A percentile compares a stretch with the other conserved stretches of the same genome.
Evolutionary conservation across 441 rosid genomes (phyloP).

Genomic region (Cnidoscolus chayamansa): DNA sequence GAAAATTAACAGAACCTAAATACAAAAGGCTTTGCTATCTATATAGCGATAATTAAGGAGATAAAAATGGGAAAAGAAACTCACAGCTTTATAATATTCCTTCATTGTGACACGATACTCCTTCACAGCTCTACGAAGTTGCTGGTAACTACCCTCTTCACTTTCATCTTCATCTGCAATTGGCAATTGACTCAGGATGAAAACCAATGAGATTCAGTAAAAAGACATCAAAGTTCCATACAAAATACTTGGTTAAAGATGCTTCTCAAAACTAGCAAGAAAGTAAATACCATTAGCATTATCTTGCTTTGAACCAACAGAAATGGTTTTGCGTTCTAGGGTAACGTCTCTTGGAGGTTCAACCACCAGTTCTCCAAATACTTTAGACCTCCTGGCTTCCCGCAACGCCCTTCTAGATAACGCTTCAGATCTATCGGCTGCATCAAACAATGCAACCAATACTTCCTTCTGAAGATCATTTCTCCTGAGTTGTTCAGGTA

Average conservation of each 20-base stretch:
- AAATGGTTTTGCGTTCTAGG: slow-evolving; percentile 23
- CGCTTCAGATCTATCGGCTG: slow-evolving; percentile 32
- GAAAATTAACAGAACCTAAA: background rate
- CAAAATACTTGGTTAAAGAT: slow-evolving; percentile 12
- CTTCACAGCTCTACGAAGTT: slow-evolving; percentile 52
- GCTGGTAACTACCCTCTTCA: slow-evolving; percentile 44
- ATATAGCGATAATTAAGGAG: background rate
- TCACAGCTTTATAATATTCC: slow-evolving; percentile 51
- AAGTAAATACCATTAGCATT: slow-evolving; percentile 28
- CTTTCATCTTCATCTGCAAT: slow-evolving; percentile 39
- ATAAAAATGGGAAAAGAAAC: slow-evolving; percentile 18
- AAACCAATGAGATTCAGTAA: background rate
- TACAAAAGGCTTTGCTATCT: background rate
- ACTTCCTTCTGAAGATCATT: slow-evolving; percentile 43
- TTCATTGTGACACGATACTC: slow-evolving; percentile 52
- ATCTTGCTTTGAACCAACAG: slow-evolving; percentile 19
- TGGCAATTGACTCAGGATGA: slow-evolving; percentile 11
- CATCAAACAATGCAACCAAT: slow-evolving; percentile 37
- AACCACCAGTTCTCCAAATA: slow-evolving; percentile 29
- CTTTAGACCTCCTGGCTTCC: slow-evolving; percentile 27
- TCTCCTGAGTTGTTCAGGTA: slow-evolving; percentile 26
- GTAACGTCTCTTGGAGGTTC: slow-evolving; percentile 32
- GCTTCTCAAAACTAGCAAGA: slow-evolving; percentile 12
- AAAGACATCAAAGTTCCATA: background rate
- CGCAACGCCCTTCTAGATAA: slow-evolving; percentile 21